phyloP scores from a whole-genome alignment of 257 asterid species.

The Solanum chiquidenum region DNA sequence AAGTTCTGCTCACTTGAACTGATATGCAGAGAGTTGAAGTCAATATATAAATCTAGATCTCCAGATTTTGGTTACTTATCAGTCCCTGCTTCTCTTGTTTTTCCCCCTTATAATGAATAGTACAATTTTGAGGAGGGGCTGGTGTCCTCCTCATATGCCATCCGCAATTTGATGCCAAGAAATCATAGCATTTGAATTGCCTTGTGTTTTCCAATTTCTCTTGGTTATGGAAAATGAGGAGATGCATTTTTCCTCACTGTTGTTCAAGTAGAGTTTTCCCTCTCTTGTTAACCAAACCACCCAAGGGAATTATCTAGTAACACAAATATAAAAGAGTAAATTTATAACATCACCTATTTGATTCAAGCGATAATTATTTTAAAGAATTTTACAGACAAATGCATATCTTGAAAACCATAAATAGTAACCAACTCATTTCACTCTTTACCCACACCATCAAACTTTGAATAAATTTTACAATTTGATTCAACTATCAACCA shows the following conservation, averaged over 20 bases:
- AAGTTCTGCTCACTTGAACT: slow-evolving; percentile 31
- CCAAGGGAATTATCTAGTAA: neutral
- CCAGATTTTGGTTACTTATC: neutral
- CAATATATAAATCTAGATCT: neutral
- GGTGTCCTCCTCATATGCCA: neutral
- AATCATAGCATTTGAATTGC: neutral
- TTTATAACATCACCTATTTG: neutral
- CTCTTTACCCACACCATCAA: slow-evolving; percentile 31
- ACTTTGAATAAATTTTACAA: slow-evolving; percentile 24
- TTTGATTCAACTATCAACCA: slow-evolving; percentile 16
- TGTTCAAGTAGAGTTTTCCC: neutral
- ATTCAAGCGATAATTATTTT: neutral
- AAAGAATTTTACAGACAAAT: neutral
- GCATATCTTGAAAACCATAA: neutral
- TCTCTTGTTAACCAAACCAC: neutral
- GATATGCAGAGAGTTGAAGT: neutral
- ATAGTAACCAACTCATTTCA: slow-evolving; percentile 11
- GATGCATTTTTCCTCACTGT: neutral
- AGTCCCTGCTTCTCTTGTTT: neutral
- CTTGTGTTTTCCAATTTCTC: neutral
- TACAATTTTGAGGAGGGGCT: neutral
- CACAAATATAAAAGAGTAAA: neutral
- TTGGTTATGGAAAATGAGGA: neutral
- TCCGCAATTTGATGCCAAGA: neutral
- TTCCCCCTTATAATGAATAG: neutral